A percentile compares a stretch with the other conserved stretches of the same genome.
These are phyloP conservation scores for Clausena lansium DNA, from an alignment of 345 rosid genomes.

Conservation along the genomic window DNA sequence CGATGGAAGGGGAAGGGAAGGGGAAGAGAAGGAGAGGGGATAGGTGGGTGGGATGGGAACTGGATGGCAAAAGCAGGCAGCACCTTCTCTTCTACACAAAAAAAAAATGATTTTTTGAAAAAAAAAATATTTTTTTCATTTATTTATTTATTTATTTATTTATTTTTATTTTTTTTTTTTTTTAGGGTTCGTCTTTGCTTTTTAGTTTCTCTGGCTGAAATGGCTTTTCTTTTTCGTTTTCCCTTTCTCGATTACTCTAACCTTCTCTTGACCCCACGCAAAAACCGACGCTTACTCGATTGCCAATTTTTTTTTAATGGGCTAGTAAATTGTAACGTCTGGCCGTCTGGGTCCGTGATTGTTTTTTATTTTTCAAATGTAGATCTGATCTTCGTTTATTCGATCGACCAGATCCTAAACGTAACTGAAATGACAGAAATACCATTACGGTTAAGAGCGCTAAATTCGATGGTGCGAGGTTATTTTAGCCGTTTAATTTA, in stretches of 20 bases:
- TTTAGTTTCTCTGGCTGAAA: constrained; percentile 27
- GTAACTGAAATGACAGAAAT: too few relatives aligned
- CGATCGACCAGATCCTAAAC: too few relatives aligned
- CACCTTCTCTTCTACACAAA: constrained; percentile 38
- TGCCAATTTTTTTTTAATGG: not conserved
- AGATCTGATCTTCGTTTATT: too few relatives aligned
- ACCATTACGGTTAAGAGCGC: not conserved
- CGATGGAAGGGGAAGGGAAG: constrained; percentile 14
- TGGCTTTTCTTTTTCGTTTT: constrained; percentile 18
- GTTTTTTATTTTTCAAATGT: too few relatives aligned
- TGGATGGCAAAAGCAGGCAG: constrained; percentile 28
- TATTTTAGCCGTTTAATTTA: not conserved
- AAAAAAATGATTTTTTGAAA: constrained; percentile 14
- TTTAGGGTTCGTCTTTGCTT: not conserved
- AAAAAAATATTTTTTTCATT: too few relatives aligned
- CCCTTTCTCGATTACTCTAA: constrained; percentile 35
- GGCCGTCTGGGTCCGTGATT: too few relatives aligned
- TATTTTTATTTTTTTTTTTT: not conserved
- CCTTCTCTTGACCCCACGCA: constrained; percentile 40
- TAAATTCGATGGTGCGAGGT: not conserved
- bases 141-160: too few relatives aligned
- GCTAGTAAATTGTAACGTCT: too few relatives aligned
- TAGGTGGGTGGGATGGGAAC: constrained; percentile 19
- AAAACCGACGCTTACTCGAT: constrained; percentile 32
- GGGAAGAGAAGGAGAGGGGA: not conserved